phyloP scores from a whole-genome alignment of 192 early-diverging fungal species.

The Coemansia sp. region DNA sequence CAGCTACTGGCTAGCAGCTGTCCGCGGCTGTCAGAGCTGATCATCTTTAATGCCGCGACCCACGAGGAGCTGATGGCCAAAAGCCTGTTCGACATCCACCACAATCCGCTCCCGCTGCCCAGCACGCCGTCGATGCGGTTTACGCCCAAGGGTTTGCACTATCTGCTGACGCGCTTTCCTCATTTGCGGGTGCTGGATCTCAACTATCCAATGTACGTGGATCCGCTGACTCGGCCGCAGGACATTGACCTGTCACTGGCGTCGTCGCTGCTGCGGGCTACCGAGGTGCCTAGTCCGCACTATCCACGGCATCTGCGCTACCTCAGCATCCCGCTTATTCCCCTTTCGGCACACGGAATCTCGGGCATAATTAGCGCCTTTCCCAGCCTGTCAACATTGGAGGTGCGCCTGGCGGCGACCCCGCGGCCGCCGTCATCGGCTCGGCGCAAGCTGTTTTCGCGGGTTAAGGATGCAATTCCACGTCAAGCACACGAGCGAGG shows the following conservation, averaged over 20 bases:
- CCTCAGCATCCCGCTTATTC: slow-evolving; percentile 50
- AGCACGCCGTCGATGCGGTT: slow-evolving; percentile 49
- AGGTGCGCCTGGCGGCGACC: slow-evolving; percentile 39
- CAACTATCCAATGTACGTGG: slow-evolving; percentile 51
- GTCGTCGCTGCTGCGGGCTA: slow-evolving; percentile 28
- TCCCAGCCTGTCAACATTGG: slow-evolving; percentile 33
- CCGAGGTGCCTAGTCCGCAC: slow-evolving; percentile 12
- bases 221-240: slow-evolving; percentile 40
- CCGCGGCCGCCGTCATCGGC: slow-evolving; percentile 28
- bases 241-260: slow-evolving; percentile 46
- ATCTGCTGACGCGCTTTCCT: slow-evolving; percentile 39
- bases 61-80: slow-evolving; percentile 46
- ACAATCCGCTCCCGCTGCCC: slow-evolving; percentile 38
- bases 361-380: slow-evolving; percentile 39
- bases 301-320: slow-evolving; percentile 45
- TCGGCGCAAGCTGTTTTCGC: slow-evolving; percentile 43
- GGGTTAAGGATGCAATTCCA: slow-evolving; percentile 32
- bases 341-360: slow-evolving; percentile 39
- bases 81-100: slow-evolving; percentile 52
- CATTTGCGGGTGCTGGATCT: slow-evolving; percentile 47
- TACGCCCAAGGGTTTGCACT: slow-evolving; percentile 50
- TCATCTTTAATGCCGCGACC: slow-evolving; percentile 47
- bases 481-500: slow-evolving; percentile 22
- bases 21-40: slow-evolving; percentile 39
- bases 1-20: slow-evolving; percentile 48